Conservation (phyloP, 257 asterid genomes). For the Eustoma russellianum region DNA sequence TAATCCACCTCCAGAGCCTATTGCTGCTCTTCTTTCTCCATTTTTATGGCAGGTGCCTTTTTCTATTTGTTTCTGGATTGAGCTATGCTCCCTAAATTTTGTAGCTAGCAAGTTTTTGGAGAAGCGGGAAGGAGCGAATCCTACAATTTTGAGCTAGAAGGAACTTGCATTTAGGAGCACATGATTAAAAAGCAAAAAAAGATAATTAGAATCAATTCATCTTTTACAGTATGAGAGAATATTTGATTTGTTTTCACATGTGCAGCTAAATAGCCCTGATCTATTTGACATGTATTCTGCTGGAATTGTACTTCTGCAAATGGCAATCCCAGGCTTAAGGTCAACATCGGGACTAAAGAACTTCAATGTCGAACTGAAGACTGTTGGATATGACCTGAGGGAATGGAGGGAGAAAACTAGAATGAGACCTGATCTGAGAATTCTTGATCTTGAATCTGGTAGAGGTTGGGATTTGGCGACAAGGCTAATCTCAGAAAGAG, state of each 20-base stretch:
- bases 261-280: slow-evolving; percentile 91
- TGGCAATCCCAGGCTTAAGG: slow-evolving; percentile 77
- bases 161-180: not conserved
- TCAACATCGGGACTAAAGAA: slow-evolving; percentile 69
- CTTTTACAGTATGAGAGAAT: too few relatives aligned
- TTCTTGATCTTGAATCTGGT: slow-evolving; percentile 91
- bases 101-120: too few relatives aligned
- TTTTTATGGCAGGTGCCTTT: slow-evolving; percentile 71
- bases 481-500: slow-evolving; percentile 71
- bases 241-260: slow-evolving; percentile 4
- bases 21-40: slow-evolving; percentile 90
- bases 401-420: slow-evolving; percentile 77
- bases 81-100: not conserved
- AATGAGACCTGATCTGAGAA: slow-evolving; percentile 51
- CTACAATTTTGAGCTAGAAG: not conserved
- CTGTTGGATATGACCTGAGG: slow-evolving; percentile 66
- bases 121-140: too few relatives aligned
- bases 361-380: slow-evolving; percentile 72
- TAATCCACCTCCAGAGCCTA: slow-evolving; percentile 91
- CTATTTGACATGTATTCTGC: slow-evolving; percentile 93
- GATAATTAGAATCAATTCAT: not conserved
- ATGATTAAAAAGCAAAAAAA: not conserved
- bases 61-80: not conserved
- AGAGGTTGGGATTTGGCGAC: slow-evolving; percentile 98
- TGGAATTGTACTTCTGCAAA: slow-evolving; percentile 85